Base-by-base conservation (phyloP, 305 asterid genomes). In the Petunia hybrid region DNA sequence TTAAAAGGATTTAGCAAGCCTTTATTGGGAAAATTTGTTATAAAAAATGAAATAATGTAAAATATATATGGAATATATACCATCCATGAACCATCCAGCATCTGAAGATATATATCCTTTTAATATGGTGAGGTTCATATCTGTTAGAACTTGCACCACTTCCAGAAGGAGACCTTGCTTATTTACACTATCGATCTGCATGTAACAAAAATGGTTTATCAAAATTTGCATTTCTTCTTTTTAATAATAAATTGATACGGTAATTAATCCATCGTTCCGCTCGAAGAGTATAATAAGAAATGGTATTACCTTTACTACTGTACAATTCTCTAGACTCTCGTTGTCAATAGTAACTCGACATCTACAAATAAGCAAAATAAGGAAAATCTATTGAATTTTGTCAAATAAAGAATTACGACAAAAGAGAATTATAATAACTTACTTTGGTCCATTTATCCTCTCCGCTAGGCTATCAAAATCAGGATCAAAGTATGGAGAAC, bases 11-110 rank as follows among this genome's bases (percentile, higher is more conserved):
- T 43, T 13, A n/a, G 57, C 36, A 22, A 43, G 13, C 3, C 38
- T 53, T 56, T 41, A 56, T 39, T n/a, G 38, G 63, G 45, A 51
- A 46, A 22, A 35, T 48, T 4, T 13, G n/a, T 51, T 35, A 56
- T n/a, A 56, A 40, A 48, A 38, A 38, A 45, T 1, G 0, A 16
- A 41, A 60, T 62, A 55, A 13, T 68, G 62, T 43, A 80, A 76
- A 61, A 16, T 45, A 62, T 68, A 57, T 57, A 0, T 55, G 14
- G 13, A 13, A 51, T 90, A 22, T 22, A 22, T 22, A 94, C 98
- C 97, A 78, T 92, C 97, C 97, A 94, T 91, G 89, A 90, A 88
- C 97, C 97, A 94, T 6, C 90, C 95, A 38, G 90, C 97, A 88
- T 94, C 97, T 46, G 94, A 91, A 22, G 97, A 92, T 78, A 94